Base-by-base conservation (phyloP, 148 eudicot genomes). In the Nepenthes gracilis region DNA sequence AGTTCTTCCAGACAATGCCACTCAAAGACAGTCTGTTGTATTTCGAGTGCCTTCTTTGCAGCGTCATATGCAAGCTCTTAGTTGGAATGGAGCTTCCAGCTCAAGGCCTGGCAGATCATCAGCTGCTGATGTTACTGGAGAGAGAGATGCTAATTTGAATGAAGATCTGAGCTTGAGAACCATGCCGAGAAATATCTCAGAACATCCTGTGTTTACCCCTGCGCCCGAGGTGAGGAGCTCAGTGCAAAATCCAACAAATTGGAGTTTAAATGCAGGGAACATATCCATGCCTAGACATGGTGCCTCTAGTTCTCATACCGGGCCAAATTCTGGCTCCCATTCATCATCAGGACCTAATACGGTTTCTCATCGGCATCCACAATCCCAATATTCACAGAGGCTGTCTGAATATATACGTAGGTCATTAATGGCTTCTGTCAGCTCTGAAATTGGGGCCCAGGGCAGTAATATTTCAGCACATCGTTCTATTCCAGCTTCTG, bases 391-490 rank as follows among this genome's bases (percentile, higher is more conserved):
- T 68, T 78, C 96, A 5, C 71, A 92, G 55, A 81, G 99, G 63
- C 70, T 86, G 13, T 82, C 95, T 23, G 97, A 89, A 54, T 71
- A 76, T 63, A 80, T 81, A 65, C 88, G 89, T 47, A 76, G 86
- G 61, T 76, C 91, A 40, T 61, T 84, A 58, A 10, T 80, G 55
- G 64, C 95, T 35, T 59, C 88, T 11, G 64, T 67, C 53, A 79
- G 69, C 54, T 43, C 80, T 37, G 98, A 84, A 38, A 48, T 75
- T 60, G 81, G 75, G 47, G 83, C 77, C 14, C 88, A 74, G 66
- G 67, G 73, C 57, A 67, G 72, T 51, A 74, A 65, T 72, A 66
- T 40, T 72, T 48, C 63, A 43, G 67, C 75, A 32, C 66, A 67
- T 10, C 77, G 64, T 38, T 50, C 75, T 2, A 72, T 72, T 59